Conservation (phyloP, 495 filamentous ascomycete species). For the Staphylotrichum longicolle region DNA sequence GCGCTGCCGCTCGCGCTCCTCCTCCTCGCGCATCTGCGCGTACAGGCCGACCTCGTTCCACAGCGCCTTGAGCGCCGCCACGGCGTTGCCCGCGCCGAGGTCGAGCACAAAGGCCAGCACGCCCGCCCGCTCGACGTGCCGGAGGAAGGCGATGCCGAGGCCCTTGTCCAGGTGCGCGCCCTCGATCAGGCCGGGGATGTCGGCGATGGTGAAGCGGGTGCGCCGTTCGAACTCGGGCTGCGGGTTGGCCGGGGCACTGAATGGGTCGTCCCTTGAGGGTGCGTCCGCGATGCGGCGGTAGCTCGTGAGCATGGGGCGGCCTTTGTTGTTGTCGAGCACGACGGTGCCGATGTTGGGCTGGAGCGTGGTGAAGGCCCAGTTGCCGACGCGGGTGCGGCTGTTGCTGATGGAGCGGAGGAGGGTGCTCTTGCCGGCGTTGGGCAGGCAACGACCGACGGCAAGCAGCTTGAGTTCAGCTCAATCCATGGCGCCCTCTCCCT, state of each 20-base stretch:
- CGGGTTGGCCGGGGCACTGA: slow-evolving; percentile 29
- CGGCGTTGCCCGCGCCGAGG: slow-evolving; percentile 73
- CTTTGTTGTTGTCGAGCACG: slow-evolving; percentile 77
- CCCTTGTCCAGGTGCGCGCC: slow-evolving; percentile 91
- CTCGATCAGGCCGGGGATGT: slow-evolving; percentile 90
- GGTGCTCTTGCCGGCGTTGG: slow-evolving; percentile 95
- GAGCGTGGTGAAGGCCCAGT: slow-evolving; percentile 96
- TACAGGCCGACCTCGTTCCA: slow-evolving; percentile 91
- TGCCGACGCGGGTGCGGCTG: slow-evolving; percentile 81
- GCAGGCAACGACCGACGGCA: slow-evolving; percentile 85
- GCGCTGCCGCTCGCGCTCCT: slow-evolving; percentile 55
- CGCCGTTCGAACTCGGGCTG: slow-evolving; percentile 49
- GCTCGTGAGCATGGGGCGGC: slow-evolving; percentile 50
- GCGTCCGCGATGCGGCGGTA: slow-evolving; percentile 19
- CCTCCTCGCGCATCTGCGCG: slow-evolving; percentile 64
- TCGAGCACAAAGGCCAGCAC: slow-evolving; percentile 94
- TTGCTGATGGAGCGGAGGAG: slow-evolving; percentile 81
- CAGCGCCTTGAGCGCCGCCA: slow-evolving; percentile 70
- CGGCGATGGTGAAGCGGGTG: slow-evolving; percentile 86
- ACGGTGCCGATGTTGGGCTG: slow-evolving; percentile 94
- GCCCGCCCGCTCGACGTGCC: slow-evolving; percentile 89
- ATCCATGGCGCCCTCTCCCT: slow-evolving; percentile 77
- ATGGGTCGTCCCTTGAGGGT: slow-evolving; percentile 41
- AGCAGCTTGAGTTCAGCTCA: slow-evolving; percentile 89
- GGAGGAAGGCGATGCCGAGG: slow-evolving; percentile 84